Base-by-base conservation (phyloP, 164 flowering plant species). In the Dillenia turbinata region DNA sequence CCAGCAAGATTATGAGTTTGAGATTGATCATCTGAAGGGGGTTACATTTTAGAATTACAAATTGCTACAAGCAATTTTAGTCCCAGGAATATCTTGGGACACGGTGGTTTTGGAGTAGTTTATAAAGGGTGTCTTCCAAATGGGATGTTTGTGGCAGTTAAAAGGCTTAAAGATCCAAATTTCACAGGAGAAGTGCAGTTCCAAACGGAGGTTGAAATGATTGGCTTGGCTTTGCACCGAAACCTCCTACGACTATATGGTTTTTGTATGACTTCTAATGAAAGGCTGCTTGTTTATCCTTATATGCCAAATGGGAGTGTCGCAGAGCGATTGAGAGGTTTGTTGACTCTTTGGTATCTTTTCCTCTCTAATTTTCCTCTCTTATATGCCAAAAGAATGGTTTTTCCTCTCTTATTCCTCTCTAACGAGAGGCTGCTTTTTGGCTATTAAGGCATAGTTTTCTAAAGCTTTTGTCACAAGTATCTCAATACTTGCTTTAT, bases 151-250 rank as follows among this genome's bases (percentile, higher is more conserved):
- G 82, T 95, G 62, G 99, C 99, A 46, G 99, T 95, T 13, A 95
- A 95, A 74, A 78, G 97, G 75, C 73, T 95, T 54, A 88, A 73
- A 76, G 97, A 95, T 79, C 96, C 96, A 52, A 88, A 75, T 72
- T 80, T 74, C 72, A 81, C 96, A 16, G 99, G 99, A 66, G 99
- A 95, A 73, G 78, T 84, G 63, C 99, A 92, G 78, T 95, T 95
- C 74, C 97, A 92, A 71, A 95, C 99, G n/a, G 99, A 95, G 78
- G 97, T 95, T 61, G 97, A 89, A 79, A 85, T 88, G 93, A 95
- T 95, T 73, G 90, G 99, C 52, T 80, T 95, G 69, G 99, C 94
- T 65, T 61, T 91, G 73, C 97, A 95, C 67, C 75, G 99, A 60
- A 95, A 95, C 75, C 97, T 95, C 53, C 76, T 95, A 52, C 86